A percentile compares a stretch with the other conserved stretches of the same genome.
phyloP scores from a whole-genome alignment of 106 monocot species.

The Phalaenopsis equestris region DNA sequence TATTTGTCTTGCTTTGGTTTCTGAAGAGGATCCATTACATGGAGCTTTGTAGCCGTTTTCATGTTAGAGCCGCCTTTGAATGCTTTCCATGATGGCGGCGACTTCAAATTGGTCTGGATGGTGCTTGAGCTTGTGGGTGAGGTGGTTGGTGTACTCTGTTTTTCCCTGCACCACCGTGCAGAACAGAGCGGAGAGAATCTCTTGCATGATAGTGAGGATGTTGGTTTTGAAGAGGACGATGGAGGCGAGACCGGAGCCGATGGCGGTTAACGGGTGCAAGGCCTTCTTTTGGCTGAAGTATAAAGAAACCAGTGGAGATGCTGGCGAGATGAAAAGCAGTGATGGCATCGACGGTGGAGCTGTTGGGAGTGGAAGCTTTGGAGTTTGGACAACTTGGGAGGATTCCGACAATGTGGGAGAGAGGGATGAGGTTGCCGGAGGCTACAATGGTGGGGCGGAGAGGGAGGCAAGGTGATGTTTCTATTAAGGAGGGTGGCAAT shows the following conservation, averaged over 20 bases:
- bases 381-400: too few relatives aligned
- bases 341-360: too few relatives aligned
- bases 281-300: too few relatives aligned
- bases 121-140: constrained; percentile 33
- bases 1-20: constrained; percentile 33
- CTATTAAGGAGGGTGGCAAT: too few relatives aligned
- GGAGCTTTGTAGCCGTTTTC: constrained; percentile 1
- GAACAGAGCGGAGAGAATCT: constrained; percentile 22
- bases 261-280: constrained; percentile 1
- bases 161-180: constrained; percentile 32
- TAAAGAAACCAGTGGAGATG: too few relatives aligned
- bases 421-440: too few relatives aligned
- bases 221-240: constrained; percentile 25
- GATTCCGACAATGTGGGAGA: too few relatives aligned
- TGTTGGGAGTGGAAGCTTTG: too few relatives aligned
- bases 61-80: too few relatives aligned
- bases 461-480: too few relatives aligned
- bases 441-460: too few relatives aligned
- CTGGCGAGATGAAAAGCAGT: too few relatives aligned
- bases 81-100: constrained; percentile 4
- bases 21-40: constrained; percentile 25
- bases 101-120: constrained; percentile 11
- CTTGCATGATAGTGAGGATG: constrained; percentile 16
- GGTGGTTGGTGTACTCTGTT: constrained; percentile 30
- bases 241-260: constrained; percentile 22